Evolutionary conservation across 805 yeast genomes (phyloP).

Genomic region (Yarrowia sp.): DNA sequence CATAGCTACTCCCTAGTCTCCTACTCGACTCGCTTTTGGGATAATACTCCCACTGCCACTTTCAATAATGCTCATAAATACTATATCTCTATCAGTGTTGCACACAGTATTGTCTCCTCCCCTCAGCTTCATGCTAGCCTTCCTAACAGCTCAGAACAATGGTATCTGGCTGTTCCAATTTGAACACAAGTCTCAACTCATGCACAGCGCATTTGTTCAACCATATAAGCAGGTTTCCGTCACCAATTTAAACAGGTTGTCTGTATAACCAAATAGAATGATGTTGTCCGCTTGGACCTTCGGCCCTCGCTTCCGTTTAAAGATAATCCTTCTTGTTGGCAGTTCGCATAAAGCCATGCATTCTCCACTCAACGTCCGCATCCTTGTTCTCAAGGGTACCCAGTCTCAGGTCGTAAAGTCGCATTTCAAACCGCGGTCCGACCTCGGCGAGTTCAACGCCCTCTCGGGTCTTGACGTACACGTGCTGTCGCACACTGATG

Average conservation of each 20-base stretch:
- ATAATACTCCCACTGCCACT: background rate
- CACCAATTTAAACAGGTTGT: too few species aligned
- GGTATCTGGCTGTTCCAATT: too few species aligned
- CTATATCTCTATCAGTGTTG: slow-evolving; percentile 2
- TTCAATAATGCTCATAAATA: slow-evolving; percentile 10
- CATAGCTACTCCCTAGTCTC: too few species aligned
- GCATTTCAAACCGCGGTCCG: slow-evolving; percentile 99
- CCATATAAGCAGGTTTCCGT: too few species aligned
- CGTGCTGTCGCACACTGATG: slow-evolving; percentile 92
- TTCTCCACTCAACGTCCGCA: slow-evolving; percentile 97
- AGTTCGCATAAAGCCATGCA: slow-evolving; percentile 88
- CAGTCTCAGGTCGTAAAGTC: slow-evolving; percentile 77
- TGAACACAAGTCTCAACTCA: too few species aligned
- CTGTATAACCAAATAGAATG: too few species aligned
- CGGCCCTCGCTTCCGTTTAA: slow-evolving; percentile 32
- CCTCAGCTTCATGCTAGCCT: too few species aligned
- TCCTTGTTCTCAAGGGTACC: slow-evolving; percentile 94
- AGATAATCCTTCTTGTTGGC: slow-evolving; percentile 93
- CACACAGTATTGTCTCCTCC: background rate
- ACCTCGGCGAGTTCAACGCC: slow-evolving; percentile 90
- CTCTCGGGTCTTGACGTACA: slow-evolving; percentile 84
- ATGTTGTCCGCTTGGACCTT: background rate
- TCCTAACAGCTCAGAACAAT: too few species aligned
- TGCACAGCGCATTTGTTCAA: too few species aligned
- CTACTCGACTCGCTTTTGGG: too few species aligned